A percentile compares a stretch with the other conserved stretches of the same genome.
phyloP scores from a whole-genome alignment of 2,329 filamentous ascomycete species.

The Hymenoscyphus occultus region DNA sequence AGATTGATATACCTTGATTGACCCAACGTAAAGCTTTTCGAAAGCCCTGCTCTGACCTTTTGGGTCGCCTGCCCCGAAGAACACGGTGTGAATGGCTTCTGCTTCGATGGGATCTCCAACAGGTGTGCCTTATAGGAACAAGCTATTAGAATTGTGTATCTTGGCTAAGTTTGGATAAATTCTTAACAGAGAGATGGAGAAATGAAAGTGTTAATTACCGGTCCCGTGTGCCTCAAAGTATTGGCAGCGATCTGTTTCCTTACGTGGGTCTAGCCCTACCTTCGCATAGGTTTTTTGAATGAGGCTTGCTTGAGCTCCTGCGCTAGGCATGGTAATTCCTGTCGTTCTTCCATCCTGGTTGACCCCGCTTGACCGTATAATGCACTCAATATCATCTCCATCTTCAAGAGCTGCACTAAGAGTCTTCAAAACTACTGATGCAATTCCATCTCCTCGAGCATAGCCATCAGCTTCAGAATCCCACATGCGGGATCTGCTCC shows the following conservation, averaged over 20 bases:
- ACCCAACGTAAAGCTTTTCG: slow-evolving; percentile 11
- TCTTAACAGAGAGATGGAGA: neutral
- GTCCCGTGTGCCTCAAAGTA: slow-evolving; percentile 20
- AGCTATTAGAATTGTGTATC: slow-evolving; percentile 1
- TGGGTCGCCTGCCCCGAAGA: neutral
- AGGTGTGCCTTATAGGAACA: slow-evolving; percentile 2
- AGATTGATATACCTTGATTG: slow-evolving; percentile 22
- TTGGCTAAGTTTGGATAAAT: neutral
- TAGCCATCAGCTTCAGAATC: neutral
- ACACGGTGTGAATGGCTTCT: slow-evolving; percentile 10
- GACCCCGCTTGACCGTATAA: slow-evolving; percentile 43
- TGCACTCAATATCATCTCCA: slow-evolving; percentile 53
- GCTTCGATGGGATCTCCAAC: slow-evolving; percentile 20
- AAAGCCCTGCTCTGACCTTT: slow-evolving; percentile 6
- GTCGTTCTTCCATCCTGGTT: slow-evolving; percentile 52
- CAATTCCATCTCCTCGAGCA: neutral
- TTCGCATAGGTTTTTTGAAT: slow-evolving; percentile 19
- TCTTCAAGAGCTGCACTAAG: slow-evolving; percentile 35
- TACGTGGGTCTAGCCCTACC: slow-evolving; percentile 25
- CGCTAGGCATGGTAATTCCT: slow-evolving; percentile 54
- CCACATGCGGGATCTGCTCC: neutral
- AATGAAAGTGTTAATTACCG: slow-evolving; percentile 7
- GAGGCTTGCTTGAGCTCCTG: slow-evolving; percentile 39
- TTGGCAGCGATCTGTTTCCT: slow-evolving; percentile 10
- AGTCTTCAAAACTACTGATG: neutral